Evolutionary conservation across 1,284 basidiomycete genomes (phyloP).

Genomic region (Takashimella tepidaria): DNA sequence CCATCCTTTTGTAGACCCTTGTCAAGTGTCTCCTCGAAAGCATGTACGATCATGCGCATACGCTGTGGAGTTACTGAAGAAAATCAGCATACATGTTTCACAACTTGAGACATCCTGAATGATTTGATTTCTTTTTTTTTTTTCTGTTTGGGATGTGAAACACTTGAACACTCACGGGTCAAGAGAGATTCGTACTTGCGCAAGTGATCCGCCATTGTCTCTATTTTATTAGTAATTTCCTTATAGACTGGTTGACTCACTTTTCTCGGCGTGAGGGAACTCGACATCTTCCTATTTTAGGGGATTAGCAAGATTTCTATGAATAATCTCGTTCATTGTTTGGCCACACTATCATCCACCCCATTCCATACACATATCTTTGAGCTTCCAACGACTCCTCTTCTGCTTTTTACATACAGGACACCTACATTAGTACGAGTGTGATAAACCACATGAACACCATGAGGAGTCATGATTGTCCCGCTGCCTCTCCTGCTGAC

Average conservation of each 20-base stretch:
- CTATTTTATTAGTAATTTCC: slow-evolving; percentile 15
- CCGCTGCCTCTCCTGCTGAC: slow-evolving; percentile 49
- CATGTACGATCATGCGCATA: slow-evolving; percentile 95
- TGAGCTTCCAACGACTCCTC: too few relatives aligned
- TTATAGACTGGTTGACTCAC: slow-evolving; percentile 19
- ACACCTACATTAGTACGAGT: slow-evolving; percentile 43
- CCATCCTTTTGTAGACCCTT: slow-evolving; percentile 73
- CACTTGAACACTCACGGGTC: slow-evolving; percentile 50
- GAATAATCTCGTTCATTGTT: too few relatives aligned
- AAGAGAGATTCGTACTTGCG: slow-evolving; percentile 78
- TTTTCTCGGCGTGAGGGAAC: slow-evolving; percentile 48
- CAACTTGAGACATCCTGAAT: too few relatives aligned
- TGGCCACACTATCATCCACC: background rate
- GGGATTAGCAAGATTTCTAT: too few relatives aligned
- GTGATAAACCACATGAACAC: slow-evolving; percentile 70
- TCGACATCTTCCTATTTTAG: slow-evolving; percentile 45
- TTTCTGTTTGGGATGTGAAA: too few relatives aligned
- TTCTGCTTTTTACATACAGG: too few relatives aligned
- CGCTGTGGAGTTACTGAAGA: slow-evolving; percentile 80
- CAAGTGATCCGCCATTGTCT: slow-evolving; percentile 75
- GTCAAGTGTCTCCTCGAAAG: slow-evolving; percentile 89
- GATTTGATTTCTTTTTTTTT: too few relatives aligned
- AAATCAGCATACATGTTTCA: slow-evolving; percentile 4
- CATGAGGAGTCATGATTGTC: slow-evolving; percentile 63
- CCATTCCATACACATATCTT: background rate